Conservation (phyloP, 2,329 filamentous ascomycete genomes). For the Claviceps monticola region DNA sequence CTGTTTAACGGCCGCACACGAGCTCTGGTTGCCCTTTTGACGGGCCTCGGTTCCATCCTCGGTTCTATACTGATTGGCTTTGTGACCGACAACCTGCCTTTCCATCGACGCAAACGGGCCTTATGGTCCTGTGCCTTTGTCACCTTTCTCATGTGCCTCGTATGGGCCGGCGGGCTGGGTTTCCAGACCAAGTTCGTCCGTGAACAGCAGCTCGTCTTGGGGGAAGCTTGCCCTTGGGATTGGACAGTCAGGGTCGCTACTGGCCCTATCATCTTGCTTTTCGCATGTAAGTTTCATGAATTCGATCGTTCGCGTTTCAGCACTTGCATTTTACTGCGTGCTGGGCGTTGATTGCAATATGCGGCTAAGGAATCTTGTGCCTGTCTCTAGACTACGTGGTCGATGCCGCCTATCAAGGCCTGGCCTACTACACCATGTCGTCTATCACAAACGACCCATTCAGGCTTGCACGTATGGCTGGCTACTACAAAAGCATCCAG, state of each 20-base stretch:
- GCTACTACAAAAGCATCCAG: slow-evolving; percentile 76
- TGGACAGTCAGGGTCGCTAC: slow-evolving; percentile 11
- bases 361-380: background rate
- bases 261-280: slow-evolving; percentile 14
- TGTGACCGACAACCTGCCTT: slow-evolving; percentile 40
- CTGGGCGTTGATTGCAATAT: too few relatives aligned
- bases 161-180: slow-evolving; percentile 59
- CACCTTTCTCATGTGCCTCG: slow-evolving; percentile 46
- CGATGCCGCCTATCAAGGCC: slow-evolving; percentile 29
- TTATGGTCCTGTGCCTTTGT: slow-evolving; percentile 43
- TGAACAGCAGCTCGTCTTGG: slow-evolving; percentile 6
- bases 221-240: slow-evolving; percentile 13
- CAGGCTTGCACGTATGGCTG: slow-evolving; percentile 60
- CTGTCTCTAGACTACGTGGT: slow-evolving; percentile 11
- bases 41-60: slow-evolving; percentile 60
- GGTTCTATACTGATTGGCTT: slow-evolving; percentile 54
- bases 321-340: too few relatives aligned
- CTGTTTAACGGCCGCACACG: slow-evolving; percentile 63
- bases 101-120: slow-evolving; percentile 47
- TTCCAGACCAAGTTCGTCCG: slow-evolving; percentile 43
- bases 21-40: slow-evolving; percentile 57
- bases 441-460: slow-evolving; percentile 60
- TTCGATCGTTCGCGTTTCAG: too few relatives aligned
- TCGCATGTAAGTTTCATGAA: slow-evolving; percentile 8
- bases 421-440: slow-evolving; percentile 61